A percentile compares a stretch with the other conserved stretches of the same genome.
These are phyloP conservation scores for Pythium aphanidermatum DNA, from an alignment of 352 stramenopile species.

Conservation along the genomic window DNA sequence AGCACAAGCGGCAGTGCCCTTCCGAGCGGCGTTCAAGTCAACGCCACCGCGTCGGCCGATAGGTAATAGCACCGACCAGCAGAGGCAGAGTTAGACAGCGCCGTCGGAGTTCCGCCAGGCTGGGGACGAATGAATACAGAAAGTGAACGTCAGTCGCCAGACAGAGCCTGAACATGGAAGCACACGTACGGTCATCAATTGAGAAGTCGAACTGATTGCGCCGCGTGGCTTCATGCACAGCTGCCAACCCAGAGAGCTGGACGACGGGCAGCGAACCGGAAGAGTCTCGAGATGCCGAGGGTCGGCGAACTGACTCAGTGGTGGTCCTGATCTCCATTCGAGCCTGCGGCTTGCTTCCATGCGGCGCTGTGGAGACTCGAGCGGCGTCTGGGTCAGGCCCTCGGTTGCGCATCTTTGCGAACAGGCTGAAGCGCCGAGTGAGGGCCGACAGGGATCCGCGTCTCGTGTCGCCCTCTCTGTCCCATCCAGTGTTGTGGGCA, in stretches of 20 bases:
- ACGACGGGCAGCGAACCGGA: conserved; percentile 4
- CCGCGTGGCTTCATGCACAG: conserved; percentile 20
- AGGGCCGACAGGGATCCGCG: background rate
- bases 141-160: too few species aligned
- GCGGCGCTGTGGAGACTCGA: background rate
- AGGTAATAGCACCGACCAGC: background rate
- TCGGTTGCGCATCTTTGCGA: conserved; percentile 2
- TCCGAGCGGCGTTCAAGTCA: conserved; percentile 17
- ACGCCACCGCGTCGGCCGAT: conserved; percentile 12
- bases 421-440: conserved; percentile 11
- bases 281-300: background rate
- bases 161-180: too few species aligned
- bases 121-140: too few species aligned
- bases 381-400: background rate
- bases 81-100: background rate
- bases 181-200: conserved; percentile 12
- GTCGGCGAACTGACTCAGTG: background rate
- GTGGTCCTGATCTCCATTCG: background rate
- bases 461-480: background rate
- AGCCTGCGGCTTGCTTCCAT: background rate
- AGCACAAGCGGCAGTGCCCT: conserved; percentile 1
- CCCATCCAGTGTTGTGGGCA: conserved; percentile 9
- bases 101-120: too few species aligned
- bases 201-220: conserved; percentile 21
- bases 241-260: conserved; percentile 19